Evolutionary conservation across 2,329 filamentous ascomycete genomes (phyloP).

Genomic region (Pseudogymnoascus sp.): DNA sequence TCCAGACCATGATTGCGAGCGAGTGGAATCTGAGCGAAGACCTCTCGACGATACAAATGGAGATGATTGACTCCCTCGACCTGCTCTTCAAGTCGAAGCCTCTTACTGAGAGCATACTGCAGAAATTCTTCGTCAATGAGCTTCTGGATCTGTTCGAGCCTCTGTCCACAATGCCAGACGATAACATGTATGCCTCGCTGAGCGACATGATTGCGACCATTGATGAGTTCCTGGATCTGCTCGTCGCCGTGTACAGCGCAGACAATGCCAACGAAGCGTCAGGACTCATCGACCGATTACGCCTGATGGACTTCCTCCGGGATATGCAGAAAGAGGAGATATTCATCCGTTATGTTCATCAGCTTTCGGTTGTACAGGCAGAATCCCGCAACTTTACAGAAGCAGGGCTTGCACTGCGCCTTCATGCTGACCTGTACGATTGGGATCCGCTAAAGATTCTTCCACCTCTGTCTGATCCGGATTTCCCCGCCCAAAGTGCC

Average conservation of each 20-base stretch:
- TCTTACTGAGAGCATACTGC: slow-evolving; percentile 77
- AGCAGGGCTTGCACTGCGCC: slow-evolving; percentile 76
- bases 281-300: slow-evolving; percentile 77
- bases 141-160: slow-evolving; percentile 70
- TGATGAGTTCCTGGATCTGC: slow-evolving; percentile 81
- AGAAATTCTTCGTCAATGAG: slow-evolving; percentile 87
- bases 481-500: slow-evolving; percentile 72
- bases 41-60: slow-evolving; percentile 81
- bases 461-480: slow-evolving; percentile 59
- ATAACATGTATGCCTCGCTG: slow-evolving; percentile 67
- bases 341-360: slow-evolving; percentile 91
- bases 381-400: slow-evolving; percentile 72
- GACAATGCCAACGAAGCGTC: slow-evolving; percentile 66
- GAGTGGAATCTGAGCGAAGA: slow-evolving; percentile 97
- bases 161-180: slow-evolving; percentile 55
- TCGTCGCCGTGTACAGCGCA: slow-evolving; percentile 79
- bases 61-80: slow-evolving; percentile 93
- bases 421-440: slow-evolving; percentile 87
- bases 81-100: slow-evolving; percentile 81
- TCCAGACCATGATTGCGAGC: slow-evolving; percentile 97
- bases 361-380: slow-evolving; percentile 70
- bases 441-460: slow-evolving; percentile 71
- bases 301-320: slow-evolving; percentile 90
- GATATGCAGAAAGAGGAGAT: slow-evolving; percentile 98
- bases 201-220: slow-evolving; percentile 74